Percentiles rank a stretch among this genome's conserved stretches.
These are phyloP conservation scores for Grosmannia huntii DNA, from an alignment of 2,329 filamentous ascomycete genomes.

Conservation along the genomic window DNA sequence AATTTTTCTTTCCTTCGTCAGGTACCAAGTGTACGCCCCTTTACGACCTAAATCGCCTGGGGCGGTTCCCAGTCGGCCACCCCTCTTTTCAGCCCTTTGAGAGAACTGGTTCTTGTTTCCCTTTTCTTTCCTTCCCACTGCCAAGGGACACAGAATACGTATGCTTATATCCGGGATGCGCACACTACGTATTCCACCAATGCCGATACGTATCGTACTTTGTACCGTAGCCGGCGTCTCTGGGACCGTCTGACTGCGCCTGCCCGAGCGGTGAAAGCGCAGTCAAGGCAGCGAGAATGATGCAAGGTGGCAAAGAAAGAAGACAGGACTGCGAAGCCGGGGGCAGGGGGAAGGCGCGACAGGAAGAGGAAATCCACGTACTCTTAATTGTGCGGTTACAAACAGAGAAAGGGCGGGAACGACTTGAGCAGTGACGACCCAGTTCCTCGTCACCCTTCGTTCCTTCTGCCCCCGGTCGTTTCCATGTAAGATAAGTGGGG, in stretches of 20 bases:
- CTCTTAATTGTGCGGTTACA: neutral
- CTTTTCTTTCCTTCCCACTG: neutral
- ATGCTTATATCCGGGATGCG: neutral
- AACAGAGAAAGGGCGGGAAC: neutral
- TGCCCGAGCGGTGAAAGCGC: neutral
- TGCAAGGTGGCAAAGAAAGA: neutral
- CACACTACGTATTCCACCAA: too few species aligned
- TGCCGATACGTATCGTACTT: neutral
- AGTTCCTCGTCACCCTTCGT: constrained; percentile 2
- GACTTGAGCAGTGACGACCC: neutral
- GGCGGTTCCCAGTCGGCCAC: neutral
- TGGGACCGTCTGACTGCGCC: neutral
- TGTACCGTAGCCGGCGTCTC: neutral
- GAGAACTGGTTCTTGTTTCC: neutral
- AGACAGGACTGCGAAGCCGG: neutral
- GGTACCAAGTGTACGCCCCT: neutral
- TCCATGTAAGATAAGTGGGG: constrained; percentile 1
- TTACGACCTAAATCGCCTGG: neutral
- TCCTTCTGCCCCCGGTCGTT: neutral
- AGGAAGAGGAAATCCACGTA: neutral
- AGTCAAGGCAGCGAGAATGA: neutral
- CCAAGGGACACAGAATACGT: neutral
- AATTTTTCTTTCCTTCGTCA: neutral
- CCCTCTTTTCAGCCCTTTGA: neutral
- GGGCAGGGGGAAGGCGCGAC: neutral